phyloP scores from a whole-genome alignment of 2,329 filamentous ascomycete species.

The Rosellinia necatrix region DNA sequence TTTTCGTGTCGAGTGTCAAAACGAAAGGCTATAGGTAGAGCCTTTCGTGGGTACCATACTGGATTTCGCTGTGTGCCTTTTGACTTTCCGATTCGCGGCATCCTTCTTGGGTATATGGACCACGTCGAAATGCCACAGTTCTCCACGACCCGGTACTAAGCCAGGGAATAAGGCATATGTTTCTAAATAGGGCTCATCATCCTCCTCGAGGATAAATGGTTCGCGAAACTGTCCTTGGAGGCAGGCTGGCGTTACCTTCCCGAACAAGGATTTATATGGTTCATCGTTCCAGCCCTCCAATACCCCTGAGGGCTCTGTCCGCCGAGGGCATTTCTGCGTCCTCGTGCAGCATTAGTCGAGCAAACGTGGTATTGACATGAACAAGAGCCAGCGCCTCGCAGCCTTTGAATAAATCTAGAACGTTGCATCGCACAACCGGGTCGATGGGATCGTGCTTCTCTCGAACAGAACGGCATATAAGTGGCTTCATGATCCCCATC shows the following conservation, averaged over 20 bases:
- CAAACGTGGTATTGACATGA: slow-evolving; percentile 5
- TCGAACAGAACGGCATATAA: slow-evolving; percentile 12
- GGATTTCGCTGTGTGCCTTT: neutral
- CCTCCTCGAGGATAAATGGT: slow-evolving; percentile 8
- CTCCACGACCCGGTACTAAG: neutral
- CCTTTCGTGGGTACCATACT: neutral
- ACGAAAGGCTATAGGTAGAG: neutral
- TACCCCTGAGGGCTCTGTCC: slow-evolving; percentile 18
- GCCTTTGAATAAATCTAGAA: slow-evolving; percentile 7
- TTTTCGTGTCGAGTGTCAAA: neutral
- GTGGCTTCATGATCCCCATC: neutral
- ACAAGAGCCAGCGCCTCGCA: slow-evolving; percentile 1
- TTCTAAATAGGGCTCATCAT: neutral
- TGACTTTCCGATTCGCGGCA: neutral
- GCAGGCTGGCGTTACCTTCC: slow-evolving; percentile 14
- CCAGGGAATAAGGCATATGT: neutral
- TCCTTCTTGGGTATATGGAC: neutral
- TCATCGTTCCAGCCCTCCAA: slow-evolving; percentile 19
- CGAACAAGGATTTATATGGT: slow-evolving; percentile 20
- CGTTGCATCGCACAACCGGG: slow-evolving; percentile 10
- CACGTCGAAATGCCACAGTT: neutral
- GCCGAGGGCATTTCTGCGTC: neutral
- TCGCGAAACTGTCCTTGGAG: neutral
- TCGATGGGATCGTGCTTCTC: slow-evolving; percentile 7
- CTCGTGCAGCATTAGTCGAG: slow-evolving; percentile 5